Conservation (phyloP, 352 stramenopile species). For the Phytopythium helicoides region DNA sequence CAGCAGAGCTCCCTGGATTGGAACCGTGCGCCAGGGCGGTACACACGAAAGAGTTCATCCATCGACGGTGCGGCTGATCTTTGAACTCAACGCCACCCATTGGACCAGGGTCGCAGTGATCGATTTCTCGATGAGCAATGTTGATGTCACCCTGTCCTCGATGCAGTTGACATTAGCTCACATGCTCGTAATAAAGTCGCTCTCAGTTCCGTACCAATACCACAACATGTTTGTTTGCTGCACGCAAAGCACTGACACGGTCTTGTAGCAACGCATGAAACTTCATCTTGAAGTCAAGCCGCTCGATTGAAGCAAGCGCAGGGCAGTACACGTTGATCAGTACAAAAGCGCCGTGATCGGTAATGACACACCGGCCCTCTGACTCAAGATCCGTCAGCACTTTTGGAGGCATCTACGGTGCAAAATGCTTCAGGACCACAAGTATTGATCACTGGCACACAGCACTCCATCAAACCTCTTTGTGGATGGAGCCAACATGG, state of each 20-base stretch:
- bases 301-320: constrained; percentile 59
- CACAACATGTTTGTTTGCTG: constrained; percentile 53
- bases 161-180: background rate
- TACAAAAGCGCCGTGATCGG: constrained; percentile 86
- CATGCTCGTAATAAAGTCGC: background rate
- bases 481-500: constrained; percentile 41
- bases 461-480: too few relatives aligned
- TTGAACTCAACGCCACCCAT: constrained; percentile 35
- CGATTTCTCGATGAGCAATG: constrained; percentile 69
- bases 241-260: constrained; percentile 47
- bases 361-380: constrained; percentile 86
- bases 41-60: constrained; percentile 56
- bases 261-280: constrained; percentile 77
- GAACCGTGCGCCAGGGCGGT: background rate
- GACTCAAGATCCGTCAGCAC: constrained; percentile 60
- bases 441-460: too few relatives aligned
- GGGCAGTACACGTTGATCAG: constrained; percentile 90
- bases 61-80: constrained; percentile 65
- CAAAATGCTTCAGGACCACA: too few relatives aligned
- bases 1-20: background rate
- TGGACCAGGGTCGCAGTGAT: constrained; percentile 62
- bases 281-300: constrained; percentile 83
- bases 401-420: constrained; percentile 56
- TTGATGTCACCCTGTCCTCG: constrained; percentile 75
- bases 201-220: constrained; percentile 43